A percentile compares a stretch with the other conserved stretches of the same genome.
Evolutionary conservation across 768 basidiomycete species (phyloP).

Genomic region (Mycena albidolilacea): DNA sequence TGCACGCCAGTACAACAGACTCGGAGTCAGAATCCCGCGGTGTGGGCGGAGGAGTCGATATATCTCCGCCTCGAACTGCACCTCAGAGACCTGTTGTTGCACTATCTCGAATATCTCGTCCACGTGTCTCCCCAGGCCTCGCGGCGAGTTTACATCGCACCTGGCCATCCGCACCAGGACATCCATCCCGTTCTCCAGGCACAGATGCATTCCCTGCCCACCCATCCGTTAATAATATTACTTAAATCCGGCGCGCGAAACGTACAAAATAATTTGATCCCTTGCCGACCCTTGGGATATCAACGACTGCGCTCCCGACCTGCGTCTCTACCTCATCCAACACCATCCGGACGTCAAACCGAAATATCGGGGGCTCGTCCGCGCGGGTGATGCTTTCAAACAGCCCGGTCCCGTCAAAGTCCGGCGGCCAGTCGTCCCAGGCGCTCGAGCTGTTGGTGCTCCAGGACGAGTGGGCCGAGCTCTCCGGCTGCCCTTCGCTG

Average conservation of each 20-base stretch:
- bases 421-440: constrained; percentile 33
- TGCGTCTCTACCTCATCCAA: constrained; percentile 26
- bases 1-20: constrained; percentile 22
- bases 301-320: constrained; percentile 6
- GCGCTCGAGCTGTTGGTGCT: constrained; percentile 12
- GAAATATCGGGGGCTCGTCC: constrained; percentile 22
- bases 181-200: constrained; percentile 12
- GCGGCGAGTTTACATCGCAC: constrained; percentile 28
- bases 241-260: background rate
- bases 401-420: constrained; percentile 33
- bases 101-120: constrained; percentile 8
- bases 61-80: constrained; percentile 28
- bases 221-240: background rate
- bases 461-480: constrained; percentile 12
- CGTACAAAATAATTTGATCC: constrained; percentile 35
- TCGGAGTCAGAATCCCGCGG: constrained; percentile 8
- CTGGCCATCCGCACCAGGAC: constrained; percentile 22
- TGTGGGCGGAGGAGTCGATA: constrained; percentile 20
- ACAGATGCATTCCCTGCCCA: constrained; percentile 29
- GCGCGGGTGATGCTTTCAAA: constrained; percentile 15
- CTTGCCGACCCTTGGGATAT: constrained; percentile 29
- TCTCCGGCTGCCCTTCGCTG: background rate
- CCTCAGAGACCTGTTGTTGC: constrained; percentile 14
- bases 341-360: constrained; percentile 24
- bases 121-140: background rate